Conservation (phyloP, 2,329 filamentous ascomycete species). For the Sarocladiaceae sp. region DNA sequence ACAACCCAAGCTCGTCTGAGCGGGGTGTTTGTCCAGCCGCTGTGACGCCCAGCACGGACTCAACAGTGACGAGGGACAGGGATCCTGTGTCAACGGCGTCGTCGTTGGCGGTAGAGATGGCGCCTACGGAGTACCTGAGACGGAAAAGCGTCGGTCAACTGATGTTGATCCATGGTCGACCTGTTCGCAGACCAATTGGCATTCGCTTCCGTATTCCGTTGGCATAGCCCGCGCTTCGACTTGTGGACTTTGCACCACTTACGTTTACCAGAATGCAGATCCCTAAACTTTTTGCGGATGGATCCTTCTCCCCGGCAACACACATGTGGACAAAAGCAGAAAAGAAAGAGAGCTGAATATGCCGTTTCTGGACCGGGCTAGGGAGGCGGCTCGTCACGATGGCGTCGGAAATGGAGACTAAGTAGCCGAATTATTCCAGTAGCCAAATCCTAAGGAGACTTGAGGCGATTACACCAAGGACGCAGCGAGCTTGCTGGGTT, state of each 20-base stretch:
- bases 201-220: constrained; percentile 1
- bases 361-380: not conserved
- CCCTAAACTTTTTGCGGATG: not conserved
- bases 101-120: not conserved
- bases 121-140: too few species aligned
- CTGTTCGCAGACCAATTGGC: not conserved
- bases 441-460: too few species aligned
- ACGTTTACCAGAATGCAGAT: not conserved
- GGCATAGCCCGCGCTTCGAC: not conserved
- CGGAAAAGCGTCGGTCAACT: not conserved
- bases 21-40: constrained; percentile 2
- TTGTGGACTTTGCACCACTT: not conserved
- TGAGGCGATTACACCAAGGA: too few species aligned
- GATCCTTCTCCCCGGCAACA: constrained; percentile 1
- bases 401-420: constrained; percentile 2
- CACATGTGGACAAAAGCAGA: not conserved
- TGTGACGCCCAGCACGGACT: not conserved
- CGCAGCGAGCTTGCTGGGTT: too few species aligned
- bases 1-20: constrained; percentile 2
- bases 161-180: not conserved
- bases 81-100: not conserved
- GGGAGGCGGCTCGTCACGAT: not conserved
- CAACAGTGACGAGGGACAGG: not conserved
- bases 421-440: too few species aligned
- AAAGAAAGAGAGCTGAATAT: not conserved